Evolutionary conservation across 495 filamentous ascomycete species (phyloP), one percentile per base, ranked within the genome.

Genomic region (Ramalina intermedia): DNA sequence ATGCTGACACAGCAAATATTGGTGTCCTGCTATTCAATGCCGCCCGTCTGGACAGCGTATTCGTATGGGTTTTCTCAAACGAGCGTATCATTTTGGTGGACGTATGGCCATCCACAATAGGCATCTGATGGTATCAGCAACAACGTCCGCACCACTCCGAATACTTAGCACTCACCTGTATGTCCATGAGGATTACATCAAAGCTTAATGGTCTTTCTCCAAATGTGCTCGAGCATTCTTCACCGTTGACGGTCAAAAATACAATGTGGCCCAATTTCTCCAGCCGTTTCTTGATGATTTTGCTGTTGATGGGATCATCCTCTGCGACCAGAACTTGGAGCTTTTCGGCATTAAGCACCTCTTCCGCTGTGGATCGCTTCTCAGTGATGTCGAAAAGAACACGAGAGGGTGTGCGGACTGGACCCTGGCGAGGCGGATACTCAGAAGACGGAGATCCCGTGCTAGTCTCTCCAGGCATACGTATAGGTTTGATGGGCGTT

Each of bases 111-210:
- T 94, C 87, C 43, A 89, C 83, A 44, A 96, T 93, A 12, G 89
- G 89, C 89, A 96, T 96, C 82, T 90, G 53, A 9, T 2, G 36
- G 8, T 37, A 17, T 37, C 16, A 23, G 41, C 56, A 43, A 63
- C 37, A 41, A 61, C 52, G 29, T 47, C 18, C 20, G 27, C 4
- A 13, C 29, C 26, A 21, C 29, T 33, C 38, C 2, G 38, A 36
- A 17, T 24, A 29, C 23, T 37, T 21, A 9, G 23, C 27, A 65
- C 71, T 58, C 56, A 86, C 86, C 71, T 95, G 88, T 67, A 95
- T 87, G 59, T 96, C 90, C 90, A 96, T 96, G 58, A 96, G 69
- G 16, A 96, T 70, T n/a, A 89, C 79, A 62, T 96, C 88, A 55
- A 81, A 93, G 14, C 47, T 61, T 38, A 56, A 58, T 1, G 75